Percentiles rank a stretch among this genome's conserved stretches.
Evolutionary conservation across 176 grass and related monocot genomes (phyloP).

Genomic region (Zea luxurians): DNA sequence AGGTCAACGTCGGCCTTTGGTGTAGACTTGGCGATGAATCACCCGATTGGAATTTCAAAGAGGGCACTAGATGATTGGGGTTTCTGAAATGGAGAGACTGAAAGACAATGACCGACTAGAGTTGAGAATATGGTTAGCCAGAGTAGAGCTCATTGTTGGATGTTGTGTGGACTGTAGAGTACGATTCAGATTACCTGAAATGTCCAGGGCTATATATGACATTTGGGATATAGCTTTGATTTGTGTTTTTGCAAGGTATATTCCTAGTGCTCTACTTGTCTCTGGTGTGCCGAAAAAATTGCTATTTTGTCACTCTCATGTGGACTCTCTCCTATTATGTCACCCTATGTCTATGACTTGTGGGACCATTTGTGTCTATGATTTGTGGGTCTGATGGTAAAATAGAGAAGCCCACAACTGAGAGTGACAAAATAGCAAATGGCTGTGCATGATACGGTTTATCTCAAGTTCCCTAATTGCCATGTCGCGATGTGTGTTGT

Average conservation of each 20-base stretch:
- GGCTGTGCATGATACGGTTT: not conserved
- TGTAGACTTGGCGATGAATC: not conserved
- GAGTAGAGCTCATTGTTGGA: slow-evolving; percentile 13
- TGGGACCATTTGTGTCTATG: no score
- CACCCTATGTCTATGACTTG: no score
- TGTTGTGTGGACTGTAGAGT: not conserved
- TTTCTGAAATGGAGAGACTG: not conserved
- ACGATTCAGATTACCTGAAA: not conserved
- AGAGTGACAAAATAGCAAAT: no score
- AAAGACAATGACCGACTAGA: no score
- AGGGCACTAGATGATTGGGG: not conserved
- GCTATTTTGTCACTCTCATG: no score
- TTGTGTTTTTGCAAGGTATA: not conserved
- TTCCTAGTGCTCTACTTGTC: not conserved
- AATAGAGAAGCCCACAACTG: no score
- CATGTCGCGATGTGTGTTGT: not conserved
- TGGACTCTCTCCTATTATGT: no score
- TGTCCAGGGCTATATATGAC: not conserved
- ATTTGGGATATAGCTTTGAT: not conserved
- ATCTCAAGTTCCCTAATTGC: not conserved
- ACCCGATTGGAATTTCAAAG: not conserved
- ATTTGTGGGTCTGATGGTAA: no score
- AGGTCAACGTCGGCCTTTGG: slow-evolving; percentile 6
- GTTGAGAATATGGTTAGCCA: not conserved
- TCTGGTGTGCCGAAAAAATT: not conserved